Percentiles rank a stretch among this genome's conserved stretches.
Evolutionary conservation across 2,329 filamentous ascomycete species (phyloP).

Genomic region (Coniochaeta sp.): DNA sequence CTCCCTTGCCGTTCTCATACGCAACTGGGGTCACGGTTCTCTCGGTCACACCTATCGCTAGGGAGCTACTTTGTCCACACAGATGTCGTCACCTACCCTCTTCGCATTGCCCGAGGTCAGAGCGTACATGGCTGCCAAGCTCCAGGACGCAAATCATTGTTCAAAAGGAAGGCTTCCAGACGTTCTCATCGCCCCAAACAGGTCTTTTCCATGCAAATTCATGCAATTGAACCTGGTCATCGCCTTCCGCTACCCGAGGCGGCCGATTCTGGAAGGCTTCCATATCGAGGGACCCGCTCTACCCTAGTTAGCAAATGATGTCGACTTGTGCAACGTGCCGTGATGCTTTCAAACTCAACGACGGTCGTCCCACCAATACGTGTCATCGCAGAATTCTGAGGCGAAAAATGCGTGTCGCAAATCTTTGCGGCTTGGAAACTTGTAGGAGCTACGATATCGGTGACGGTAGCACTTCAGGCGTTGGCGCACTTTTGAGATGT

Average conservation of each 20-base stretch:
- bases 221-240: background rate
- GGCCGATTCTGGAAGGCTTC: background rate
- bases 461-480: background rate
- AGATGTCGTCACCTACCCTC: background rate
- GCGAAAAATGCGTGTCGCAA: background rate
- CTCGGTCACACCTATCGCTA: background rate
- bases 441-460: background rate
- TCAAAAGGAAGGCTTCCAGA: constrained; percentile 2
- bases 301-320: background rate
- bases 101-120: background rate
- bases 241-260: background rate
- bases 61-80: background rate
- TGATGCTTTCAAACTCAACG: background rate
- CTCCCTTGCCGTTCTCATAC: background rate
- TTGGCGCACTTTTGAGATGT: background rate
- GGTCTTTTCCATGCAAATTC: background rate
- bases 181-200: background rate
- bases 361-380: background rate
- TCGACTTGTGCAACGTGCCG: background rate
- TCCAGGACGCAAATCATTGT: background rate
- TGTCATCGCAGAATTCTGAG: background rate
- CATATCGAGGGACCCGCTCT: background rate
- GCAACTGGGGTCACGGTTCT: background rate
- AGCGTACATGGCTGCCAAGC: constrained; percentile 1
- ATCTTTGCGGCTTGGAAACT: background rate